Base-by-base conservation (phyloP, 1,284 basidiomycete genomes). In the Trichosporon sp. region DNA sequence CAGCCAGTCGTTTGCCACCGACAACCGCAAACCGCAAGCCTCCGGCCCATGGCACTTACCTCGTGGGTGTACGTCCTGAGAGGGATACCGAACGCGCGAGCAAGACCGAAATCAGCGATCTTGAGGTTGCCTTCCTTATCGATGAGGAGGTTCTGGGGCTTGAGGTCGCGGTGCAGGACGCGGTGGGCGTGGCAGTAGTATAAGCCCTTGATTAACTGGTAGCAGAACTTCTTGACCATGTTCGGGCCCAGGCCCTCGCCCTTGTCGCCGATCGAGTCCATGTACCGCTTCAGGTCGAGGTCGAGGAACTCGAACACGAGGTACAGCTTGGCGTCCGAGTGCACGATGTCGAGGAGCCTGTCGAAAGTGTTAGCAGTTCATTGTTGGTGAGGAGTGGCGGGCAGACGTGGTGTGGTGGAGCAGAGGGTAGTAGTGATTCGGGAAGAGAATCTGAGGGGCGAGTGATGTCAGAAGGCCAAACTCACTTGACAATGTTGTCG, bases 261-360 rank as follows among this genome's bases (percentile, higher is more conserved):
- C 69, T 93, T 90, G 74, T 98, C 93, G 65, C 97, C 97, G 75
- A 98, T 91, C 38, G 93, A 91, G 83, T 99, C 97, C 97, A 99
- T 99, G 84, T 98, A 99, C 81, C 95, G 95, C 85, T 99, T 99
- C 68, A 99, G 87, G 84, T 99, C 97, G 82, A 95, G 92, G 80
- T 99, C 97, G 84, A 97, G 97, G 81, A 90, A 99, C 83, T 99
- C 97, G 81, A 99, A 98, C 71, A 99, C 97, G 72, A 99, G 92
- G 77, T 98, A 93, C 58, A 99, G 90, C 79, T 99, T 99, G 32
- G 94, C 92, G 84, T 99, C 95, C 23, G 93, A 97, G 82, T 98
- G 95, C 72, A 99, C 98, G 69, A 99, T 97, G 81, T 99, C 97
- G 86, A 98, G 90, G 18, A 99, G 89, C 76, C 96, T 93, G 78